Evolutionary conservation across 1,284 basidiomycete species (phyloP).

Genomic region (Trichosporon sp.): DNA sequence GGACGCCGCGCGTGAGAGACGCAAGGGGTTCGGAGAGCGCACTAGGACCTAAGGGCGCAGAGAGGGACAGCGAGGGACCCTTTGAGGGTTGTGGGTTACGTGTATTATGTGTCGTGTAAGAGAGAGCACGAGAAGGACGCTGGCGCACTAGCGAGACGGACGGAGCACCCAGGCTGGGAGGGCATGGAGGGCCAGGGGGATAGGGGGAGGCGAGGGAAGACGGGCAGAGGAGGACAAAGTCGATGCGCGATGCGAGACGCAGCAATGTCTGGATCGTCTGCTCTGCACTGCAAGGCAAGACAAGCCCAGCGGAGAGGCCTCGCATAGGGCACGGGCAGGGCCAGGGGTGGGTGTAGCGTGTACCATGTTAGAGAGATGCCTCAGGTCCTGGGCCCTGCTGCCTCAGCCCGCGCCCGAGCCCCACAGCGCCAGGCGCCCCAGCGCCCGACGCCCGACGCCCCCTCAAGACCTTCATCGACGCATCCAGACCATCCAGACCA

Average conservation of each 20-base stretch:
- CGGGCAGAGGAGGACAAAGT: background rate
- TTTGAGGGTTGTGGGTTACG: constrained; percentile 15
- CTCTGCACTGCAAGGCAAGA: background rate
- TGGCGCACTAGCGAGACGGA: background rate
- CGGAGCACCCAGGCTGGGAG: background rate
- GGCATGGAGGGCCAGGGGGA: too few relatives aligned
- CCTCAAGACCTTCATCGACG: too few relatives aligned
- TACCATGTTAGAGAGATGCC: constrained; percentile 14
- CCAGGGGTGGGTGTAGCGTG: constrained; percentile 20
- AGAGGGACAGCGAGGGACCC: constrained; percentile 1
- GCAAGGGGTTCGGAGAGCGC: background rate
- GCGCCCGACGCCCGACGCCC: background rate
- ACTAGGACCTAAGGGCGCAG: background rate
- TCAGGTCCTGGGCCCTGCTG: background rate
- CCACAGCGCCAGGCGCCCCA: background rate
- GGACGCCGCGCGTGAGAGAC: background rate
- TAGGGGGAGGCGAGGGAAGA: background rate
- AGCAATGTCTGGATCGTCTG: background rate
- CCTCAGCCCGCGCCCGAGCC: background rate
- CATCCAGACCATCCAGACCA: background rate
- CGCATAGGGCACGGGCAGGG: constrained; percentile 18
- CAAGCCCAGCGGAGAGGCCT: background rate
- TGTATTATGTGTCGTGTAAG: constrained; percentile 19
- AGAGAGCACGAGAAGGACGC: constrained; percentile 5
- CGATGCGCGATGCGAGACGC: background rate